These are phyloP conservation scores for Dysphania ambrosioides DNA, from an alignment of 148 eudicot species.

Conservation along the genomic window DNA sequence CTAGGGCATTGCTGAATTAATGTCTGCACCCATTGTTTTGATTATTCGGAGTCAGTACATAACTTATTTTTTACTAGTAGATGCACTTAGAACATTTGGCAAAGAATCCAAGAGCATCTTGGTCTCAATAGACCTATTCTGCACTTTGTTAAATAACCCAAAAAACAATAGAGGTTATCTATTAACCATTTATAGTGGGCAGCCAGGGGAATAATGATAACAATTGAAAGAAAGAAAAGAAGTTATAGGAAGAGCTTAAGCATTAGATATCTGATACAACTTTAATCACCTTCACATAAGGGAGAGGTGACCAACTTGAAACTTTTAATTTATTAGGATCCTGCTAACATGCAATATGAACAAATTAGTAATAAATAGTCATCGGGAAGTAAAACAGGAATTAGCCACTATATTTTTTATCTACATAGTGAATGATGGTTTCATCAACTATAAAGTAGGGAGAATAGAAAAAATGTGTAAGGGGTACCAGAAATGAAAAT, in stretches of 20 bases:
- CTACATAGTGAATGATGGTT: constrained; percentile 6
- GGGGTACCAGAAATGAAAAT: not conserved
- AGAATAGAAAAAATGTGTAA: not conserved
- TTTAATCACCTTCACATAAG: constrained; percentile 87
- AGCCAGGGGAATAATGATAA: not conserved
- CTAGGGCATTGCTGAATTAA: too few relatives aligned
- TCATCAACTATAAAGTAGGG: not conserved
- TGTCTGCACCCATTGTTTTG: too few relatives aligned
- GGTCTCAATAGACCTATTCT: too few relatives aligned
- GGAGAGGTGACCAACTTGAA: constrained; percentile 94
- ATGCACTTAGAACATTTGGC: too few relatives aligned
- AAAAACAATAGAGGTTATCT: not conserved
- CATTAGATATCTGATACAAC: constrained; percentile 19
- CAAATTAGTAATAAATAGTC: constrained; percentile 1
- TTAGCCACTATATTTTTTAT: not conserved
- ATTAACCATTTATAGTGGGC: constrained; percentile 8
- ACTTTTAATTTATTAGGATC: constrained; percentile 44
- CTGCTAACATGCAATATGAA: constrained; percentile 37
- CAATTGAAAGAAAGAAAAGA: not conserved
- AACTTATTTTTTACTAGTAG: too few relatives aligned
- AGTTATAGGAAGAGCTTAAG: constrained; percentile 1
- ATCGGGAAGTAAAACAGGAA: not conserved
- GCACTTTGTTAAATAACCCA: too few relatives aligned
- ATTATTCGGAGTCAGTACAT: too few relatives aligned
- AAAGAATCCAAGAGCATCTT: too few relatives aligned